Evolutionary conservation across 768 basidiomycete species (phyloP).

Genomic region (Pholiota molesta): DNA sequence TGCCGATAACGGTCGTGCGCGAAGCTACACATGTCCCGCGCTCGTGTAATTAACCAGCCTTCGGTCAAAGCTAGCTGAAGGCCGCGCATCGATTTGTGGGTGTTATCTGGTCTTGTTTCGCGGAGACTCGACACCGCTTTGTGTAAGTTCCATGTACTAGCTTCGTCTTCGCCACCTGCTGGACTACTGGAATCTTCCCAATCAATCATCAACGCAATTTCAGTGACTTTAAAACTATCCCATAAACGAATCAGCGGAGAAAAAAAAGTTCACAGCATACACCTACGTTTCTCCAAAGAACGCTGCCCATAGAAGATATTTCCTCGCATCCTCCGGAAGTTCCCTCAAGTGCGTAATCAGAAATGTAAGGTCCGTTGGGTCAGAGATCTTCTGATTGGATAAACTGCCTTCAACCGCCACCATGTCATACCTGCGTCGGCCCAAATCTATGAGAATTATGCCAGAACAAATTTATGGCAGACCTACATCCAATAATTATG

Average conservation of each 20-base stretch:
- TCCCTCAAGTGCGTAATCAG: slow-evolving; percentile 60
- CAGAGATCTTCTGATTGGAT: slow-evolving; percentile 52
- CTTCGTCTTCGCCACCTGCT: slow-evolving; percentile 54
- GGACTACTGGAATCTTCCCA: slow-evolving; percentile 64
- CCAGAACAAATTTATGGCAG: background rate
- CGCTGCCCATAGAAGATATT: slow-evolving; percentile 71
- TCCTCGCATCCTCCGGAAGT: slow-evolving; percentile 64
- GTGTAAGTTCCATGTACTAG: slow-evolving; percentile 52
- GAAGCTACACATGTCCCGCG: slow-evolving; percentile 77
- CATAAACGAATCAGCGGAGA: background rate
- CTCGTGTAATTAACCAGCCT: slow-evolving; percentile 75
- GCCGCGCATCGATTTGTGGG: slow-evolving; percentile 66
- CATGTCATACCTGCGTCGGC: slow-evolving; percentile 52
- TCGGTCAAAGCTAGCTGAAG: slow-evolving; percentile 68
- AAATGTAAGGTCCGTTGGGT: slow-evolving; percentile 67
- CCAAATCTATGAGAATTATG: slow-evolving; percentile 3
- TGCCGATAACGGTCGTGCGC: slow-evolving; percentile 77
- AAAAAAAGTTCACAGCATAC: background rate
- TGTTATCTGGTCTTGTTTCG: slow-evolving; percentile 42
- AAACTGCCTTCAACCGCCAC: slow-evolving; percentile 56
- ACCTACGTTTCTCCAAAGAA: slow-evolving; percentile 73
- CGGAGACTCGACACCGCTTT: slow-evolving; percentile 52
- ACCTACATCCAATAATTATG: slow-evolving; percentile 68
- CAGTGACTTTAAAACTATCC: slow-evolving; percentile 69
- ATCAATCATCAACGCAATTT: slow-evolving; percentile 74